A percentile compares a stretch with the other conserved stretches of the same genome.
Evolutionary conservation across 495 filamentous ascomycete species (phyloP).

Genomic region (Daldinia bambusicola): DNA sequence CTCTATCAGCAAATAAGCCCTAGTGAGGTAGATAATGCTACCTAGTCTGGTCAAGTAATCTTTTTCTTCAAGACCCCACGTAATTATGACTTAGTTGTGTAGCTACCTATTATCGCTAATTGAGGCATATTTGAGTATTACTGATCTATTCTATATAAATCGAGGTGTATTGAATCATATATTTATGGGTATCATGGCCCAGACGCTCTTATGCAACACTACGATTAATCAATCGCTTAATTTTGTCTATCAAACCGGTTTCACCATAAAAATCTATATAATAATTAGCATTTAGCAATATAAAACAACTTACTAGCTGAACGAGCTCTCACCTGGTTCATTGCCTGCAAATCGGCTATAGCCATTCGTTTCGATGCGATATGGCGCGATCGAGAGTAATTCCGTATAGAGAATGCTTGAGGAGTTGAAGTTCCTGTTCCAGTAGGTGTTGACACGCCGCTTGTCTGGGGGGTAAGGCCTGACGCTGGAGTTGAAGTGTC

Average conservation of each 20-base stretch:
- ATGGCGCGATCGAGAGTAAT: conserved; percentile 38
- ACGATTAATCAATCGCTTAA: conserved; percentile 5
- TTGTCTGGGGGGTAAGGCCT: conserved; percentile 27
- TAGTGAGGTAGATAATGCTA: neutral
- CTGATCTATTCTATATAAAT: conserved; percentile 7
- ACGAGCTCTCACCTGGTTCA: conserved; percentile 35
- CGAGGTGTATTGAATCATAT: conserved; percentile 15
- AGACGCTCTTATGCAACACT: conserved; percentile 5
- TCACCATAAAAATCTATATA: conserved; percentile 42
- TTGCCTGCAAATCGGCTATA: conserved; percentile 36
- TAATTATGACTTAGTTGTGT: neutral
- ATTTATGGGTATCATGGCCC: conserved; percentile 37
- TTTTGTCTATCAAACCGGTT: conserved; percentile 28
- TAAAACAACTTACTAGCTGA: neutral
- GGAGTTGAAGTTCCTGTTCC: conserved; percentile 38
- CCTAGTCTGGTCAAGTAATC: neutral
- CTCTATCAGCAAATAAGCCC: too few species aligned
- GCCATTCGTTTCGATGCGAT: conserved; percentile 43
- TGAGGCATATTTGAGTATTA: neutral
- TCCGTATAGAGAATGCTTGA: conserved; percentile 23
- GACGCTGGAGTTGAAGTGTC: conserved; percentile 14
- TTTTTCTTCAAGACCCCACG: neutral
- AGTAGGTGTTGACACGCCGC: conserved; percentile 30
- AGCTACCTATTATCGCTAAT: neutral
- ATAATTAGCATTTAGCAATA: conserved; percentile 12